A percentile compares a stretch with the other conserved stretches of the same genome.
Evolutionary conservation across 2,329 filamentous ascomycete species (phyloP).

Genomic region (Simplicillium sp.): DNA sequence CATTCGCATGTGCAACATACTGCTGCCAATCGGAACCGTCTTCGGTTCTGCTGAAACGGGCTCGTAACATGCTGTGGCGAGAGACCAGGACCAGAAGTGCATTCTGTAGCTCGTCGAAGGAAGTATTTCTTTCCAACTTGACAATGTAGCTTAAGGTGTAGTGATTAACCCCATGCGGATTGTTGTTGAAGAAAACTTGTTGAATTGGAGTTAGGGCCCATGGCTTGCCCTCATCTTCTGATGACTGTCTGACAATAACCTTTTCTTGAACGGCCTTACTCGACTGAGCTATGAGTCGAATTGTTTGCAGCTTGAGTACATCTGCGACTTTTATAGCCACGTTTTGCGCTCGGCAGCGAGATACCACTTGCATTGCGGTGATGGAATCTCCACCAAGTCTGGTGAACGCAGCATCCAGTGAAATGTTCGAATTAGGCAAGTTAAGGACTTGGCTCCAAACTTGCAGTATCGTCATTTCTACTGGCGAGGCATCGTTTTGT

Average conservation of each 20-base stretch:
- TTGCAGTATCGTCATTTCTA: neutral
- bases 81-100: neutral
- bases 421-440: neutral
- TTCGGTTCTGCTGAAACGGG: neutral
- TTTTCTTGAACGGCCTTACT: neutral
- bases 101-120: neutral
- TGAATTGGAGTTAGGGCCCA: neutral
- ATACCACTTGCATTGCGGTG: slow-evolving; percentile 3
- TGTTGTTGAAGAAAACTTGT: neutral
- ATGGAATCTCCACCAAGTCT: slow-evolving; percentile 5
- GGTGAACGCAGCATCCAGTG: neutral
- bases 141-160: neutral
- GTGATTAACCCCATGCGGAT: neutral
- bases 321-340: slow-evolving; percentile 1
- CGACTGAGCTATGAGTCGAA: neutral
- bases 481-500: neutral
- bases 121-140: neutral
- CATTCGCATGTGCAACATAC: neutral
- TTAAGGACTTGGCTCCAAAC: neutral
- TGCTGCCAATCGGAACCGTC: neutral
- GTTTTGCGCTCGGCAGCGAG: neutral
- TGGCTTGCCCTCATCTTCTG: neutral
- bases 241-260: neutral
- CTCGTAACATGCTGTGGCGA: neutral
- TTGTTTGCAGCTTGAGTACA: neutral